Percentiles rank a stretch among this genome's conserved stretches.
Conservation (phyloP, 352 stramenopile species). For the Pythium sukuiense region DNA sequence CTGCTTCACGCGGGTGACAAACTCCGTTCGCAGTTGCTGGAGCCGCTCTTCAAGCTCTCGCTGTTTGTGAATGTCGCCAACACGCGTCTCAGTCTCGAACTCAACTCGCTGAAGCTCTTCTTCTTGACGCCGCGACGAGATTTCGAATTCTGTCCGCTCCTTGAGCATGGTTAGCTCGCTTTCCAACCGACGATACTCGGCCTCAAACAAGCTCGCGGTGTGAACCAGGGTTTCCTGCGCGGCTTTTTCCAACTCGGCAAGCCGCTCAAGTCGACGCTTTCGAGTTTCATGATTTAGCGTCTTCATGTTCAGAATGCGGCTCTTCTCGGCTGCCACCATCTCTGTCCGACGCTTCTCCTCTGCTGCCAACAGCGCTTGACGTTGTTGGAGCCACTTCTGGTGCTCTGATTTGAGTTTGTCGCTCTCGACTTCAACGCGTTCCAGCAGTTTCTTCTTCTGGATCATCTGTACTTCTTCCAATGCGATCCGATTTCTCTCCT, state of each 20-base stretch:
- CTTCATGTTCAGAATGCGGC: constrained; percentile 64
- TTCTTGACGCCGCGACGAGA: constrained; percentile 69
- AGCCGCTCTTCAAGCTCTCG: constrained; percentile 66
- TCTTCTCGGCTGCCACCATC: constrained; percentile 57
- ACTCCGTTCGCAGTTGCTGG: constrained; percentile 64
- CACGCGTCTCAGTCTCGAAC: constrained; percentile 64
- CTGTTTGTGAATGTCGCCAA: constrained; percentile 60
- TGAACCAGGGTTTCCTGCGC: constrained; percentile 67
- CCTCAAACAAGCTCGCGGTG: constrained; percentile 57
- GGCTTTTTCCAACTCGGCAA: constrained; percentile 57
- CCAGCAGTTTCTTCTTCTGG: constrained; percentile 63
- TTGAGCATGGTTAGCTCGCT: constrained; percentile 52
- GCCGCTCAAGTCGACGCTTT: constrained; percentile 58
- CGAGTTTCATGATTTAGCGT: constrained; percentile 71
- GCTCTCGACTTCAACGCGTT: constrained; percentile 54
- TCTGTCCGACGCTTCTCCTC: constrained; percentile 69
- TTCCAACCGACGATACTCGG: constrained; percentile 59
- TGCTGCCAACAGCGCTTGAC: constrained; percentile 47
- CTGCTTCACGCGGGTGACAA: constrained; percentile 67
- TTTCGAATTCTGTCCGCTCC: constrained; percentile 67
- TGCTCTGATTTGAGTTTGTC: constrained; percentile 59
- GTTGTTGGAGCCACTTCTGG: constrained; percentile 65
- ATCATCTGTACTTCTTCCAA: constrained; percentile 68
- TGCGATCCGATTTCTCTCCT: constrained; percentile 83
- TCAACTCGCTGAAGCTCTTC: constrained; percentile 77